Conservation (phyloP, 495 filamentous ascomycete species). For the Hyaloscypha variabilis region DNA sequence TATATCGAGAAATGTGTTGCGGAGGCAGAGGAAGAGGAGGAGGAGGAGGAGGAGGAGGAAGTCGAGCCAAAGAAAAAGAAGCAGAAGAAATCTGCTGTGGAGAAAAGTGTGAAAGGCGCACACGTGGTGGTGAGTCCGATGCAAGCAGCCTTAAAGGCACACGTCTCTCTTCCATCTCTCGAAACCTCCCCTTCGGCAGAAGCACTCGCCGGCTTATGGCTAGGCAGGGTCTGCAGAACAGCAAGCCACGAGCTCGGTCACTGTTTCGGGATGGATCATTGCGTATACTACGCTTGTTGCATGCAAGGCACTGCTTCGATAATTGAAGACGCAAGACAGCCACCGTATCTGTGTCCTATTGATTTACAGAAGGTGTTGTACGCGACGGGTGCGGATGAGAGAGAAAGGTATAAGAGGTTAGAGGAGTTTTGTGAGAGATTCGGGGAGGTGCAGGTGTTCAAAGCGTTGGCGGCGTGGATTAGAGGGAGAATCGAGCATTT, state of each 20-base stretch:
- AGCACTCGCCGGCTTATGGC: conserved; percentile 49
- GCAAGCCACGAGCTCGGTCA: conserved; percentile 67
- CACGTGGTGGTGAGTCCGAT: conserved; percentile 4
- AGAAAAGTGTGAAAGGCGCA: background rate
- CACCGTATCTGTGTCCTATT: conserved; percentile 67
- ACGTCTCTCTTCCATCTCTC: conserved; percentile 21
- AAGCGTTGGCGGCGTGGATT: conserved; percentile 43
- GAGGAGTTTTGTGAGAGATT: conserved; percentile 45
- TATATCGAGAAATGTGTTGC: conserved; percentile 41
- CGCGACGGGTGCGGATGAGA: conserved; percentile 41
- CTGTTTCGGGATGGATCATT: conserved; percentile 67
- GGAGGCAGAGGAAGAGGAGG: conserved; percentile 4
- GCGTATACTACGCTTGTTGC: conserved; percentile 68
- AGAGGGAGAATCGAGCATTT: conserved; percentile 9
- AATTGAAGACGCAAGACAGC: conserved; percentile 65
- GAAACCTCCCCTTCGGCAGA: conserved; percentile 9
- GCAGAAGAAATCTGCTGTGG: background rate
- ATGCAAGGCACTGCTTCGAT: conserved; percentile 68
- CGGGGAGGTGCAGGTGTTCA: conserved; percentile 42
- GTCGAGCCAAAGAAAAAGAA: background rate
- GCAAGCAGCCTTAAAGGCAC: conserved; percentile 23
- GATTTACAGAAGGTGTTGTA: conserved; percentile 57
- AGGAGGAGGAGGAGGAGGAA: conserved; percentile 1
- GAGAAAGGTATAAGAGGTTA: conserved; percentile 46
- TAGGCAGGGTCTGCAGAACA: conserved; percentile 58